Evolutionary conservation across 169 alveolate genomes (phyloP).

Genomic region (Eimeria zaria): DNA sequence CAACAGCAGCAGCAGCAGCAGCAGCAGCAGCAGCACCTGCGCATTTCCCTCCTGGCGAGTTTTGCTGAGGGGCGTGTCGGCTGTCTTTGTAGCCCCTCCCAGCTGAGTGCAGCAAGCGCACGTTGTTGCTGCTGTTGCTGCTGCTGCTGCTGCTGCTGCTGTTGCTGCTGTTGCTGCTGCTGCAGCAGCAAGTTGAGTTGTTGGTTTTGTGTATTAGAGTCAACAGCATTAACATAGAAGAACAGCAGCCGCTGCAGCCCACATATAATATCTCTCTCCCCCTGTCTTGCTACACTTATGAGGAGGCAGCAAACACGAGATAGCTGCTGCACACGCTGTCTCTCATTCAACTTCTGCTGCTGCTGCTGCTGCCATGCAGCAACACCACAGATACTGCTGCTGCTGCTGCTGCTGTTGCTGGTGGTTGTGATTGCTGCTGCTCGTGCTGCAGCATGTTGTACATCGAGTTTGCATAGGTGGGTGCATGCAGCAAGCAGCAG

Average conservation of each 20-base stretch:
- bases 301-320: conserved; percentile 48
- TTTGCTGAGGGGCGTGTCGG: neutral
- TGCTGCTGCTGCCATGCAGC: neutral
- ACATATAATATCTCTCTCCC: conserved; percentile 19
- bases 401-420: conserved; percentile 35
- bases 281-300: conserved; percentile 37
- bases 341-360: neutral
- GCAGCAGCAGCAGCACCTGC: conserved; percentile 12
- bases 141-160: conserved; percentile 8
- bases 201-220: conserved; percentile 6
- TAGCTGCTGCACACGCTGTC: conserved; percentile 35
- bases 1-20: conserved; percentile 34
- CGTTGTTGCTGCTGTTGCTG: neutral
- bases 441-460: conserved; percentile 69
- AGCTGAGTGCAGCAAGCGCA: neutral
- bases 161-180: conserved; percentile 70
- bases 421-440: conserved; percentile 35
- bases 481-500: conserved; percentile 78
- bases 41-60: conserved; percentile 48
- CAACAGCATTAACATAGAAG: conserved; percentile 19
- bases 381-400: neutral
- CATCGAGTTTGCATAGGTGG: conserved; percentile 60
- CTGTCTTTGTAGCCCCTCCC: neutral
- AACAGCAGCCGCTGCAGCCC: conserved; percentile 72
- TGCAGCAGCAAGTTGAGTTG: conserved; percentile 29